phyloP scores from a whole-genome alignment of 179 eudicot genomes.

The Actinidia chinensis region DNA sequence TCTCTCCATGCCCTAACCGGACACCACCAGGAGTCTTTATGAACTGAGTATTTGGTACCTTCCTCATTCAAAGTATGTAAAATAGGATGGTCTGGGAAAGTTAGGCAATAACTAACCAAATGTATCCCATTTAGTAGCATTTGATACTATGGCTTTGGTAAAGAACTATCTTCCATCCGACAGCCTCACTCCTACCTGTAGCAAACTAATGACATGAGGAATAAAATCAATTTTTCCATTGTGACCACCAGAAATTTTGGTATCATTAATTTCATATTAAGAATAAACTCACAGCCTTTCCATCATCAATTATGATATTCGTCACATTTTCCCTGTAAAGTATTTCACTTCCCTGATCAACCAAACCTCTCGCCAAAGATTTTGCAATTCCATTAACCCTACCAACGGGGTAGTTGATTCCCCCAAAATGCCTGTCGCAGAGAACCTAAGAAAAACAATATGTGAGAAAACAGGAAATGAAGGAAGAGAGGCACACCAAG shows the following conservation, averaged over 20 bases:
- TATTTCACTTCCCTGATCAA: constrained; percentile 79
- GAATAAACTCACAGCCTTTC: constrained; percentile 77
- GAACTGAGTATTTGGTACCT: background rate
- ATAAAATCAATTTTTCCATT: background rate
- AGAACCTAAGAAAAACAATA: constrained; percentile 58
- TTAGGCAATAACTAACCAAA: constrained; percentile 59
- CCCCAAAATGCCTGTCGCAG: constrained; percentile 98
- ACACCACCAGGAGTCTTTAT: background rate
- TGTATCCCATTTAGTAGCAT: constrained; percentile 98
- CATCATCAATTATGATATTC: constrained; percentile 64
- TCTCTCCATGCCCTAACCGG: background rate
- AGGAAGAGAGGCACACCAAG: constrained; percentile 1
- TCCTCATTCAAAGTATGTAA: background rate
- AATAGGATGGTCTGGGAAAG: background rate
- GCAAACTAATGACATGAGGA: constrained; percentile 17
- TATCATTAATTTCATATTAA: background rate
- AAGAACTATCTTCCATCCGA: constrained; percentile 81
- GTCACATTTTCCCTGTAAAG: constrained; percentile 89
- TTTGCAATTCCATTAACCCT: constrained; percentile 97
- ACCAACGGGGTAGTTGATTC: constrained; percentile 96
- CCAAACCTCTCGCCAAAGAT: constrained; percentile 83
- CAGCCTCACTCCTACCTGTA: constrained; percentile 78
- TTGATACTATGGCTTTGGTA: constrained; percentile 84
- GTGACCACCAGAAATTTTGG: constrained; percentile 3
- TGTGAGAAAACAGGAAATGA: constrained; percentile 19